Conservation (phyloP, 208 protist genomes). For the Acanthamoeba sp. region DNA sequence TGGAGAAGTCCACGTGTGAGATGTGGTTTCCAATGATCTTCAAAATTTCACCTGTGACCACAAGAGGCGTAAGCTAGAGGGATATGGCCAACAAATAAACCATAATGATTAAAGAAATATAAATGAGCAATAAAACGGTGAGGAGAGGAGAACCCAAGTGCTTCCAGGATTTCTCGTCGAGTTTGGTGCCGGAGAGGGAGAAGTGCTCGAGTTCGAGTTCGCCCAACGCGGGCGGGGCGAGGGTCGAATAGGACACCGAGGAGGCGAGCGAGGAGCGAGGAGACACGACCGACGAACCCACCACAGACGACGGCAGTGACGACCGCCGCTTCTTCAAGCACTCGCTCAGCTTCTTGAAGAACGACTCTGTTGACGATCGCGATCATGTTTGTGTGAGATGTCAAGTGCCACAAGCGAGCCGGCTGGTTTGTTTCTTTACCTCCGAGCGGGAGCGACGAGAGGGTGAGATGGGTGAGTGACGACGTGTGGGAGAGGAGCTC, state of each 20-base stretch:
- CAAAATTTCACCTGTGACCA: not conserved
- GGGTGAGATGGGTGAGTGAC: not conserved
- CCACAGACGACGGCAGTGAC: not conserved
- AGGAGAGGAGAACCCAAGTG: not conserved
- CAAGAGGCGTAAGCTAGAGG: not conserved
- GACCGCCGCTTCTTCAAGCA: constrained; percentile 14
- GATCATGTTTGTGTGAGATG: not conserved
- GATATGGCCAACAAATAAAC: not conserved
- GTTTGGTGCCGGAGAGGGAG: not conserved
- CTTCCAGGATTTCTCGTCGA: constrained; percentile 19
- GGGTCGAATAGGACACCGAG: constrained; percentile 25
- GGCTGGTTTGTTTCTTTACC: no score
- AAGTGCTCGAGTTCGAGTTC: constrained; percentile 1
- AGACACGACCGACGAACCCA: not conserved
- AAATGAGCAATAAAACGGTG: not conserved
- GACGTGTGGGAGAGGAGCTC: not conserved
- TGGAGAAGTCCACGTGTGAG: constrained; percentile 9
- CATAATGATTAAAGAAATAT: not conserved
- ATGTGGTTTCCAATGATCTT: constrained; percentile 14
- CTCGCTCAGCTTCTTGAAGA: constrained; percentile 29
- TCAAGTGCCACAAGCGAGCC: not conserved
- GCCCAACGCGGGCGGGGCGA: not conserved
- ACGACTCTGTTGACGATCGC: not conserved
- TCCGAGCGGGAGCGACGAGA: not conserved
- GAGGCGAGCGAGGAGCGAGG: not conserved